Base-by-base conservation (phyloP, 2,329 filamentous ascomycete species). In the Corynespora cassiicola region DNA sequence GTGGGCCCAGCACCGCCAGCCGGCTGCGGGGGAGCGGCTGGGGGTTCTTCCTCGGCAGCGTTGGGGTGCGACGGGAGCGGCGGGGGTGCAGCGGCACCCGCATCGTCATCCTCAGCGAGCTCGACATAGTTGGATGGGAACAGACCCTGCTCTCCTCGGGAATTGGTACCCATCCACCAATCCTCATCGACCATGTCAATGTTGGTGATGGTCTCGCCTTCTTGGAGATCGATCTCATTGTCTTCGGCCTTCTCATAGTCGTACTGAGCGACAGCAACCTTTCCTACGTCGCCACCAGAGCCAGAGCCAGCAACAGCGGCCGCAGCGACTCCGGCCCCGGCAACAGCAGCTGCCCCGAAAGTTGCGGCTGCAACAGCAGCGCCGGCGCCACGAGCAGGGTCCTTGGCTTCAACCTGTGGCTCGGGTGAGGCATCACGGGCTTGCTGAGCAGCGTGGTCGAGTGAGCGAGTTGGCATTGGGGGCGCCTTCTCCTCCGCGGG, bases 81-180 rank as follows among this genome's bases (percentile, higher is more conserved):
- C 51, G 50, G 58, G 50, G 44, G 69, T 54, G 45, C 66, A 39
- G 58, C 55, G 19, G 47, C 66, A 24, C 44, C 66, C 25, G 54
- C 63, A 22, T 65, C 68, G n/a, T 66, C 63, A 16, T 81, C 79
- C 23, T 87, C 85, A 22, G 94, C 77, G 15, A 96, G 69, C 67
- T 96, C 90, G 36, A 99, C 92, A 54, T 99, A 99, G 76, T 96
- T 97, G 74, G 89, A 94, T 5, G 94, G 94, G 78, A 99, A 97
- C 22, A 99, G 77, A 31, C 94, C 94, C 42, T 78, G 85, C 69
- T 96, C 90, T 56, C 94, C 94, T 46, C 77, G 78, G 15, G 79
- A 74, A 73, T 97, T 99, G 52, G 87, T 88, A 27, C 95, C 94
- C 81, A 96, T 87, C 94, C 94, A 99, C 94, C 94, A 99, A 65